These are phyloP conservation scores for Dendrobium chrysotoxum DNA, from an alignment of 106 monocot species.

Conservation along the genomic window DNA sequence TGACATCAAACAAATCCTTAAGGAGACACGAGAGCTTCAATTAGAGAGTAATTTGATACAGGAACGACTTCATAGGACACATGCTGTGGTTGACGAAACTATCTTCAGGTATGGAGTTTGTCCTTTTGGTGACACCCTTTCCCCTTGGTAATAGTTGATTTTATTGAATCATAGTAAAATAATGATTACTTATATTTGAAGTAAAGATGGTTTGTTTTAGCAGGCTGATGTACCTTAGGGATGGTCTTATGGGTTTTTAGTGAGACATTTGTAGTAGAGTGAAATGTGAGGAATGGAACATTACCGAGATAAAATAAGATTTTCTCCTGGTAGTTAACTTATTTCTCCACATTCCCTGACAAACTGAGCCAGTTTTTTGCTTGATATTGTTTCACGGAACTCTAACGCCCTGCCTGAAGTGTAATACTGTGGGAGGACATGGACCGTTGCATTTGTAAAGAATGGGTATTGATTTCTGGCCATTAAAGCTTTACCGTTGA, in stretches of 20 bases:
- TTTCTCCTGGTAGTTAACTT: neutral
- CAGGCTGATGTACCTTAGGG: neutral
- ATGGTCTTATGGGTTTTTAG: neutral
- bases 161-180: neutral
- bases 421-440: too few species aligned
- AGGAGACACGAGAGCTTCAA: slow-evolving; percentile 37
- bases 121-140: neutral
- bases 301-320: neutral
- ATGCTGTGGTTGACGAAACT: slow-evolving; percentile 39
- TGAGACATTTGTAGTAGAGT: neutral
- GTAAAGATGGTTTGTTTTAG: neutral
- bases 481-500: too few species aligned
- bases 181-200: neutral
- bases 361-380: neutral
- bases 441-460: too few species aligned
- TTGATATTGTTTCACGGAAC: neutral
- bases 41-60: slow-evolving; percentile 39
- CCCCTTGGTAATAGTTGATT: neutral
- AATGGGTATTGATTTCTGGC: too few species aligned
- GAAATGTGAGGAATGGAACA: neutral
- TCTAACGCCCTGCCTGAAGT: neutral
- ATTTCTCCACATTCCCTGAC: neutral
- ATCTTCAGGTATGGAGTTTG: slow-evolving; percentile 29
- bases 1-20: slow-evolving; percentile 30
- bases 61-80: slow-evolving; percentile 36